Evolutionary conservation across 352 stramenopile species (phyloP), one percentile per base, ranked within the genome.

Genomic region (Globisporangium sylvaticum): DNA sequence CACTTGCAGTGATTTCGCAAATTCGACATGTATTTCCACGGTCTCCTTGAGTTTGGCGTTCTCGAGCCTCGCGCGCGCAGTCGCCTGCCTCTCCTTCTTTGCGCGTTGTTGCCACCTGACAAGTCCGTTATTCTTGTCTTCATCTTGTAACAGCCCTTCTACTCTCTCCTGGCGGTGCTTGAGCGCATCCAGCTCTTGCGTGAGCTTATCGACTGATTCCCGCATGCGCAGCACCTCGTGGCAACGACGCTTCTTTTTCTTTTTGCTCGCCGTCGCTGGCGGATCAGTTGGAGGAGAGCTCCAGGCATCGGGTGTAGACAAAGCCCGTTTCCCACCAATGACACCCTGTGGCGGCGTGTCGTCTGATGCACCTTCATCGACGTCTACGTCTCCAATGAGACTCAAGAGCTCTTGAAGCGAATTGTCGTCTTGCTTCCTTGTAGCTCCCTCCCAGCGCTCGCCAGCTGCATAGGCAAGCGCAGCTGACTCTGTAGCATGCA

Each of bases 41-140:
- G 75, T 70, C 29, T 82, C 68, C 1, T 70, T 67, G 34, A 87
- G 68, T 59, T 84, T 83, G 1, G 62, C 61, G 48, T 85, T 85
- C 62, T 87, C 73, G 37, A 82, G 64, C 37, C 77, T 69, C 4
- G 75, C 65, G 34, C 74, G 76, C 4, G 69, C 60, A 50, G 74
- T 76, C 42, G 76, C 73, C 10, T 76, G 69, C 22, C 64, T 60
- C 56, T 84, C 75, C 4, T 75, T 66, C 61, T 75, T 77, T 1
- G 79, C 77, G 39, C 77, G 78, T 3, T 69, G 65, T 48, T 78
- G 69, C 76, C 71, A 81, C 0, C 75, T 15, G 1, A 29, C 10
- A 24, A 4, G 10, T 4, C 18, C 29, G 15, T 42, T 42, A 15
- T 15, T 42, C 10, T 2, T 25, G 12, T 63, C 57, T 8, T 15